Base-by-base conservation (phyloP, 139 green algal genomes). In the Monoraphidium neglectum region DNA sequence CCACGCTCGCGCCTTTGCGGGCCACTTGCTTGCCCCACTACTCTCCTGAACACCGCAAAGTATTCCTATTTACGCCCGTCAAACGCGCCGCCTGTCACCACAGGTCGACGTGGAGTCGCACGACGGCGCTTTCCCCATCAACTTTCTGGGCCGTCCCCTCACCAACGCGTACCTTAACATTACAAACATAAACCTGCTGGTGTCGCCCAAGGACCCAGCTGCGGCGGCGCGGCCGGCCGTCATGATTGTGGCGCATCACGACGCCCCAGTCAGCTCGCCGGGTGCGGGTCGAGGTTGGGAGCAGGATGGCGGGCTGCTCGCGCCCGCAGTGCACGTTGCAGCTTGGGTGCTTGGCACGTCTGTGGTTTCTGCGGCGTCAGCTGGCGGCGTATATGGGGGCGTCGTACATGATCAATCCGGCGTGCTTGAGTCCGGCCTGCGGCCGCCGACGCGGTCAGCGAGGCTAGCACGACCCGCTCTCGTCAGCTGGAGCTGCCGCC, bases 231-330 rank as follows among this genome's bases (percentile, higher is more conserved):
- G 46, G 24, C 73, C 73, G 24, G 73, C 73, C 4, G 73, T 79
- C 30, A 37, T 79, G 73, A 26, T 79, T 40, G 73, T 79, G 46
- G 73, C 73, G 21, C 73, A 79, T 35, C 73, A 79, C 53, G 73
- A 79, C 62, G 71, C 60, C 46, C 73, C 73, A 1, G 73, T 79
- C 32, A 53, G 62, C 33, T 79, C 73, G 5, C 73, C 46, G 64
- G 73, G 73, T 79, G 47, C 23, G 62, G 24, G 32, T 23, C 3
- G 15, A 2, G n/a, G n/a, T 30, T 35, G 30, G 26, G 1, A 40
- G 61, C 1, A 4, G 26, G 28, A 68, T 36, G 26, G 26, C 51
- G 18, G 18, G 51, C 18, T 60, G 21, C 21, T 28, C 51, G 18
- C 21, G 51, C 51, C 21, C 21, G 18, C 18, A 60, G 21, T 28